A percentile compares a stretch with the other conserved stretches of the same genome.
These are phyloP conservation scores for Aspergillus coremiiformis DNA, from an alignment of 495 filamentous ascomycete genomes.

Conservation along the genomic window DNA sequence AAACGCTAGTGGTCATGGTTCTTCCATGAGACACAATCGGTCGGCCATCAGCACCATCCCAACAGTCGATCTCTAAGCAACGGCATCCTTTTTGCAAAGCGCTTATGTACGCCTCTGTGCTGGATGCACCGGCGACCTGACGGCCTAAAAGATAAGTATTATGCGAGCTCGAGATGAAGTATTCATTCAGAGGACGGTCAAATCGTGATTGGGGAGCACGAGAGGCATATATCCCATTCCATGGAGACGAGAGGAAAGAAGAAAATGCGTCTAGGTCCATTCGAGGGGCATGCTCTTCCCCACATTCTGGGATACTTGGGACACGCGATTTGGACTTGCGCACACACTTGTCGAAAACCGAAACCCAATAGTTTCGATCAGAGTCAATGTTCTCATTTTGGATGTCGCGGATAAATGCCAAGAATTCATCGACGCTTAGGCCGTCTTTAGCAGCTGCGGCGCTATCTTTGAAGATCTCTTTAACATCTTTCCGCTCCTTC, in stretches of 20 bases:
- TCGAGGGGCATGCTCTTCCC: conserved; percentile 34
- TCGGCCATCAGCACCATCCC: conserved; percentile 82
- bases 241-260: conserved; percentile 65
- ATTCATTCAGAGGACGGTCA: conserved; percentile 86
- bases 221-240: conserved; percentile 54
- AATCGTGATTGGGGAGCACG: conserved; percentile 52
- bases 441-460: conserved; percentile 48
- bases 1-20: conserved; percentile 79
- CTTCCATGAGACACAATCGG: conserved; percentile 85
- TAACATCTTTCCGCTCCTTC: conserved; percentile 77
- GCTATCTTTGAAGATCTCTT: conserved; percentile 53
- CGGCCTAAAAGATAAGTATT: conserved; percentile 93
- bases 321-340: conserved; percentile 54
- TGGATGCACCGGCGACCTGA: conserved; percentile 82
- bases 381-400: conserved; percentile 70
- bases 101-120: conserved; percentile 86
- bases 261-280: conserved; percentile 73
- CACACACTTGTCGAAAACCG: conserved; percentile 65
- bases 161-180: conserved; percentile 97
- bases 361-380: conserved; percentile 58
- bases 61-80: conserved; percentile 95
- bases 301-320: conserved; percentile 27
- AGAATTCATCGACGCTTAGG: conserved; percentile 63
- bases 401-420: conserved; percentile 61
- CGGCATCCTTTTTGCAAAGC: conserved; percentile 85